Evolutionary conservation across 805 yeast genomes (phyloP).

Genomic region (Debaryomyces castellii): DNA sequence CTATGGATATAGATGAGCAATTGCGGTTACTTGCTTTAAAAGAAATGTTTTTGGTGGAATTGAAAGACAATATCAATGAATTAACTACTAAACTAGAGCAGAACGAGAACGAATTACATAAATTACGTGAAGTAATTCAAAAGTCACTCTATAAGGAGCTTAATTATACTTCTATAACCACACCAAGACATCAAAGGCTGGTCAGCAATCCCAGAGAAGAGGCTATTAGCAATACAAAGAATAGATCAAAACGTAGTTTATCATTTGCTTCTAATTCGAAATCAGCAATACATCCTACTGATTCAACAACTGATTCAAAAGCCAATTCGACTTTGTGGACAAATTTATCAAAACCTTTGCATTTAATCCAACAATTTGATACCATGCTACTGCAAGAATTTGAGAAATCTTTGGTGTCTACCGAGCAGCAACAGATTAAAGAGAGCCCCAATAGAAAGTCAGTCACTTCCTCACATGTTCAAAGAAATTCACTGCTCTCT

Average conservation of each 20-base stretch:
- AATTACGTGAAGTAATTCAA: conserved; percentile 49
- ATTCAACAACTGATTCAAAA: neutral
- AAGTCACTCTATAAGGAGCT: conserved; percentile 44
- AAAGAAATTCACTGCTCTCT: conserved; percentile 26
- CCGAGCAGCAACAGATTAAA: neutral
- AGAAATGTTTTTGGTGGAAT: conserved; percentile 66
- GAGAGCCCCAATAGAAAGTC: neutral
- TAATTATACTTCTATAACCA: neutral
- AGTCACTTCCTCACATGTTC: neutral
- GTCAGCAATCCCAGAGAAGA: conserved; percentile 26
- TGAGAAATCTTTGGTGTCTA: conserved; percentile 42
- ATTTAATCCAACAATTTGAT: conserved; percentile 66
- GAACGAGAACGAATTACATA: conserved; percentile 50
- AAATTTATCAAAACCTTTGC: conserved; percentile 52
- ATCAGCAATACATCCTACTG: too few species aligned
- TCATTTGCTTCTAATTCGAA: conserved; percentile 8
- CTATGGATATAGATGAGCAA: conserved; percentile 49
- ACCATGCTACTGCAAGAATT: conserved; percentile 64
- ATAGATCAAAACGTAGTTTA: conserved; percentile 17
- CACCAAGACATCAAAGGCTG: conserved; percentile 15
- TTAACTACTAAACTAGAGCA: conserved; percentile 38
- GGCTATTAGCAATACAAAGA: conserved; percentile 31
- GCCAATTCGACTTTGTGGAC: conserved; percentile 28
- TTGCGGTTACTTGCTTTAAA: conserved; percentile 63
- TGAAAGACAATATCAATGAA: conserved; percentile 54